Evolutionary conservation across 1,284 basidiomycete genomes (phyloP), one percentile per base, ranked within the genome.

Genomic region (Tremellales sp.): DNA sequence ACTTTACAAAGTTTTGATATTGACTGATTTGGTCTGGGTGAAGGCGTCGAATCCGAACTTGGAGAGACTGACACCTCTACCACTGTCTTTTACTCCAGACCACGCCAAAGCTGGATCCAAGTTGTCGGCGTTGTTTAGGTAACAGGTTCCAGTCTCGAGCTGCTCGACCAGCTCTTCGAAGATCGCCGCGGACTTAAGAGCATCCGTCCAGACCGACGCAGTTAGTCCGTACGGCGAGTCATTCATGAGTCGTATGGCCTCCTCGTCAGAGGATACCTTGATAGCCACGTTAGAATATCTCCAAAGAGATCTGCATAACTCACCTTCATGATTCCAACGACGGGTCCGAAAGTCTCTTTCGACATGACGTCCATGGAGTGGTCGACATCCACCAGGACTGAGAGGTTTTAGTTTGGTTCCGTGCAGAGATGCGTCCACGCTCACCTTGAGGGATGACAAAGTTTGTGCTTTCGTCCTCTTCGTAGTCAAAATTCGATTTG

Each of bases 221-320:
- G 92, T 97, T 24, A 97, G 77, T 7, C 92, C 92, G 66, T 90
- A 95, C 1, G 79, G 81, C 13, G 90, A 94, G 70, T 95, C 89
- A 71, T 95, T 95, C 86, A 97, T 95, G 16, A 94, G 78, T 27
- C 73, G 64, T 45, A 94, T 74, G 0, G 91, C 91, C 66, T 92
- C 87, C 40, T 83, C 82, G 63, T 93, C 90, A 0, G 83, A 83
- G 12, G 79, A 76, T 19, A 91, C 86, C 81, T 85, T 21, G 34
- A 12, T 22, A 9, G 24, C 27, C n/a, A n/a, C n/a, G n/a, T n/a
- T n/a, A n/a, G n/a, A n/a, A n/a, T n/a, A n/a, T n/a, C n/a, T n/a
- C n/a, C n/a, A n/a, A n/a, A n/a, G n/a, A n/a, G n/a, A n/a, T n/a
- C n/a, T n/a, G n/a, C n/a, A n/a, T n/a, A 8, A 50, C 51, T 22